Evolutionary conservation across 345 rosid species (phyloP), one percentile per base, ranked within the genome.

Genomic region (Dovyalis caffra): DNA sequence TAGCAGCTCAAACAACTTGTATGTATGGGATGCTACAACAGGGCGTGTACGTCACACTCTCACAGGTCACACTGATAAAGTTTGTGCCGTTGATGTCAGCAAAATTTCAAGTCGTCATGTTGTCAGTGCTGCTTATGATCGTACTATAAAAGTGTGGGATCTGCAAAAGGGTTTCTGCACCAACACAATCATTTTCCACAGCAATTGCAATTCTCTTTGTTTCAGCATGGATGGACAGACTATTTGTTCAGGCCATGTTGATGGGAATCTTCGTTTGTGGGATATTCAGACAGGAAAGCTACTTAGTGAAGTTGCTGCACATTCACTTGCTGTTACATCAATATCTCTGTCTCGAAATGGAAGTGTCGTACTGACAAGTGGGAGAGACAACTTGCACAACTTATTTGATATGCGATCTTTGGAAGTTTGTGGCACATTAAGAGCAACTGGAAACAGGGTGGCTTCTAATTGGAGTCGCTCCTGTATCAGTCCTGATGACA

Each of bases 391-490:
- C 81, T 38, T 89, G 86, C 99, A 93, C 69, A 93, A 95, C 63
- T 75, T 95, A 72, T 95, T 93, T 21, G 97, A 95, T 74, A 89
- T 89, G 32, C 78, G 99, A 69, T 87, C 95, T 56, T 78, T 93
- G 51, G 98, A 95, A 74, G 90, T 95, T n/a, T 95, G 97, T 32
- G 85, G 92, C 65, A 85, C 95, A 21, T 68, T 93, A 29, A 89
- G 92, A 86, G 96, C 97, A 18, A 76, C 79, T 9, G 97, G 97
- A 65, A 93, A 89, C 81, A 86, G 96, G 74, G 84, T 90, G 75
- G 97, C 98, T 47, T 89, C 98, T 11, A 95, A 95, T 64, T 95
- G 97, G 98, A 95, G 97, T 84, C 83, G 99, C 10, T 95, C 99
- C 25, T 95, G 97, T 76, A 87, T 91, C 71, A 95, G 98, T 78